A percentile compares a stretch with the other conserved stretches of the same genome.
phyloP scores from a whole-genome alignment of 768 basidiomycete species.

The Rhodosporidiobolus odoratus region DNA sequence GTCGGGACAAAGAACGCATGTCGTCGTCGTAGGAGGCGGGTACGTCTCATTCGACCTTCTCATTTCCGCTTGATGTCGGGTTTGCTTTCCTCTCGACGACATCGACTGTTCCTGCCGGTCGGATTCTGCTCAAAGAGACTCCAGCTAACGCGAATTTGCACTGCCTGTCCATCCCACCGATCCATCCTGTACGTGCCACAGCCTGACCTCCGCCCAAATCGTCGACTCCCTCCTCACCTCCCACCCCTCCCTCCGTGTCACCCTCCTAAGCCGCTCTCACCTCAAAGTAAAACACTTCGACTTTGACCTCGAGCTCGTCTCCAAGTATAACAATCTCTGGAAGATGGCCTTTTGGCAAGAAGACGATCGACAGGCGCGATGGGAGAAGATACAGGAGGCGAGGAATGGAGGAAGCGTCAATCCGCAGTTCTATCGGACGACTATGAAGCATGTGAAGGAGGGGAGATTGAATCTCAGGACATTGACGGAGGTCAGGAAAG shows the following conservation, averaged over 20 bases:
- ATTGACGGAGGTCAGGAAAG: not conserved
- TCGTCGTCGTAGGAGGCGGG: constrained; percentile 42
- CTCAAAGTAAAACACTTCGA: constrained; percentile 38
- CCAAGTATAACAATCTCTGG: constrained; percentile 35
- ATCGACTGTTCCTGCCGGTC: too few species aligned
- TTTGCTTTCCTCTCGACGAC: not conserved
- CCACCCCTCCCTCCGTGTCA: constrained; percentile 35
- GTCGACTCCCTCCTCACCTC: constrained; percentile 37
- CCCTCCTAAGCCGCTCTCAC: constrained; percentile 32
- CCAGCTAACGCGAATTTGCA: too few species aligned
- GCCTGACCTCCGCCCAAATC: constrained; percentile 42
- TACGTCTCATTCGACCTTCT: not conserved
- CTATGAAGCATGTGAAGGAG: constrained; percentile 25
- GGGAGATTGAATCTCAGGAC: constrained; percentile 20
- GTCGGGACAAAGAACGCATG: constrained; percentile 36
- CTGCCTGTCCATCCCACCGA: too few species aligned
- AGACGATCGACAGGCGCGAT: constrained; percentile 16
- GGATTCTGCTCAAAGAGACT: too few species aligned
- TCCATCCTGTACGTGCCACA: not conserved
- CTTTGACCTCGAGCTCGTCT: constrained; percentile 29
- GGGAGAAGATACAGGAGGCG: constrained; percentile 18
- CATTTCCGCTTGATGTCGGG: not conserved
- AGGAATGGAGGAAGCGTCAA: constrained; percentile 40
- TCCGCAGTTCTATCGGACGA: constrained; percentile 25
- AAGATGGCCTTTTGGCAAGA: constrained; percentile 39